These are phyloP conservation scores for Colletotrichum cuscutae DNA, from an alignment of 2,329 filamentous ascomycete species.

Conservation along the genomic window DNA sequence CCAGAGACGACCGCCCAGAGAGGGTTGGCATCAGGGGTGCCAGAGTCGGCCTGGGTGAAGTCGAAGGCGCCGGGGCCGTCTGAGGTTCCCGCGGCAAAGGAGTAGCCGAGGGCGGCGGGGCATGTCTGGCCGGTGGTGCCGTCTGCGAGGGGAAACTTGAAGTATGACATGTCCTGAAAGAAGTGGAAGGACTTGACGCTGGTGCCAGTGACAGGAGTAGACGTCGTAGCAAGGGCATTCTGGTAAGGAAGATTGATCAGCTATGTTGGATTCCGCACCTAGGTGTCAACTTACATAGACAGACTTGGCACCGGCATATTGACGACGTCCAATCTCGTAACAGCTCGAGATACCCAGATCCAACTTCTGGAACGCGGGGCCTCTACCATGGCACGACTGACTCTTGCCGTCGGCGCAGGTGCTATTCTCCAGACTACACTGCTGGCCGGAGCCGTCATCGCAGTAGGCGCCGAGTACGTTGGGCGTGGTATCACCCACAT, in stretches of 20 bases:
- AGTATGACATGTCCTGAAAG: slow-evolving; percentile 84
- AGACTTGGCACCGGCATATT: slow-evolving; percentile 68
- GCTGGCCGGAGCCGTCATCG: slow-evolving; percentile 80
- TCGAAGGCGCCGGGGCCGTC: slow-evolving; percentile 93
- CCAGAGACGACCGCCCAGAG: slow-evolving; percentile 83
- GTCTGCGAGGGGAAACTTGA: slow-evolving; percentile 78
- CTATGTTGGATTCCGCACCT: slow-evolving; percentile 38
- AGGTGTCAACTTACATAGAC: slow-evolving; percentile 54
- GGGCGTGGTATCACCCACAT: slow-evolving; percentile 89
- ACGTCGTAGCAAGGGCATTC: slow-evolving; percentile 58
- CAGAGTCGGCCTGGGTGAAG: slow-evolving; percentile 87
- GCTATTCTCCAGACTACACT: slow-evolving; percentile 83
- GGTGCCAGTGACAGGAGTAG: slow-evolving; percentile 67
- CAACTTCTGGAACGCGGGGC: slow-evolving; percentile 73
- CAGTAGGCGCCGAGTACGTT: slow-evolving; percentile 91
- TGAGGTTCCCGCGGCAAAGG: slow-evolving; percentile 91
- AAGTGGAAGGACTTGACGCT: slow-evolving; percentile 85
- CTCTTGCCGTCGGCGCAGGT: slow-evolving; percentile 79
- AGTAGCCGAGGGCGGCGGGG: slow-evolving; percentile 88
- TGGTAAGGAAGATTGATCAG: too few species aligned
- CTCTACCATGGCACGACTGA: slow-evolving; percentile 78
- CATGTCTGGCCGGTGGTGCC: slow-evolving; percentile 79
- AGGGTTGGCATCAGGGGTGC: slow-evolving; percentile 75
- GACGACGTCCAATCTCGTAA: slow-evolving; percentile 80
- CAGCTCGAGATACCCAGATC: slow-evolving; percentile 80